These are phyloP conservation scores for Hypoxylon rickii DNA, from an alignment of 495 filamentous ascomycete species.

Conservation along the genomic window DNA sequence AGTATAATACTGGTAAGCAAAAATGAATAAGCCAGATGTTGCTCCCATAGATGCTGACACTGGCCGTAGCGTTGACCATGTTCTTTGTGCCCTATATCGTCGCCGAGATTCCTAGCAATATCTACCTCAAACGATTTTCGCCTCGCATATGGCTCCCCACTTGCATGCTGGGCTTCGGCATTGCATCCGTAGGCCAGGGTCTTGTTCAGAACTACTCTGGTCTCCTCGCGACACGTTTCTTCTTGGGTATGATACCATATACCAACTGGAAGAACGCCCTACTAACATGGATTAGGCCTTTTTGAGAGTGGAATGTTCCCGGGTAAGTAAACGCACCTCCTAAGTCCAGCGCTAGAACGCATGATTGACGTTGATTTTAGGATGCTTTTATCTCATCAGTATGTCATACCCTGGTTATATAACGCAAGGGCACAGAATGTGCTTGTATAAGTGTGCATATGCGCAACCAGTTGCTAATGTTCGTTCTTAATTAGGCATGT, in stretches of 20 bases:
- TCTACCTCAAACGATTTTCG: slow-evolving; percentile 78
- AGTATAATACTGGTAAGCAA: slow-evolving; percentile 66
- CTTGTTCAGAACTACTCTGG: slow-evolving; percentile 78
- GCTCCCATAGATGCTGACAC: no score
- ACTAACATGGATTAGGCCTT: slow-evolving; percentile 53
- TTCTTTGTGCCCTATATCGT: slow-evolving; percentile 94
- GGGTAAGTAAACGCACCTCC: slow-evolving; percentile 44
- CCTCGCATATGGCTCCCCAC: slow-evolving; percentile 80
- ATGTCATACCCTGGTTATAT: slow-evolving; percentile 15
- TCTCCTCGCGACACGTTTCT: slow-evolving; percentile 81
- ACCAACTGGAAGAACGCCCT: neutral
- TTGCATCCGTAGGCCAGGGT: slow-evolving; percentile 78
- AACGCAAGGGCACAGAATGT: no score
- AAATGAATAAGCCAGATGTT: no score
- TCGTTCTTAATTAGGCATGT: slow-evolving; percentile 60
- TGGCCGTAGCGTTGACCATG: slow-evolving; percentile 65
- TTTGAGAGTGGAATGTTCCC: slow-evolving; percentile 93
- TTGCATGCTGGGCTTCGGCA: slow-evolving; percentile 84
- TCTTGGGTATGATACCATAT: slow-evolving; percentile 52
- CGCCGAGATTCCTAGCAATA: slow-evolving; percentile 88
- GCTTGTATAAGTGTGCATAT: neutral
- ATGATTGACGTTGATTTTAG: slow-evolving; percentile 35
- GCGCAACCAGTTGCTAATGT: slow-evolving; percentile 3
- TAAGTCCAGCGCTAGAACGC: neutral
- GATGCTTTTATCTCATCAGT: slow-evolving; percentile 76